phyloP scores from a whole-genome alignment of 805 yeast species.

The Wickerhamiella spandovensis region DNA sequence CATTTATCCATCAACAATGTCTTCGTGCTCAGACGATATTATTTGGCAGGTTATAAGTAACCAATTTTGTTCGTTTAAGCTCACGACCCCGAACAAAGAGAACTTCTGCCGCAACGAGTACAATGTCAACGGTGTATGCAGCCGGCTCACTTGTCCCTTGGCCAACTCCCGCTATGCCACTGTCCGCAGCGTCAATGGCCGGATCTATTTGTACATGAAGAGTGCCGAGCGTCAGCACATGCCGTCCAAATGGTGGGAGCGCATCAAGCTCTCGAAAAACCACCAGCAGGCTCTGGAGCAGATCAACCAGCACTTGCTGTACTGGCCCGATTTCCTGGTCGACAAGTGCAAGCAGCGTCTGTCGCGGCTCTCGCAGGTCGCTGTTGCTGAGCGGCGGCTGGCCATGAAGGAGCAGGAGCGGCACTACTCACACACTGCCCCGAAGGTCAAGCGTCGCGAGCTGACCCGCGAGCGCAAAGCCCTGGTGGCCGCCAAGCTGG shows the following conservation, averaged over 20 bases:
- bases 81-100: slow-evolving; percentile 79
- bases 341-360: slow-evolving; percentile 95
- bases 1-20: slow-evolving; percentile 7
- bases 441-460: slow-evolving; percentile 91
- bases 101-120: slow-evolving; percentile 92
- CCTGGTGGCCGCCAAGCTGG: slow-evolving; percentile 89
- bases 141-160: slow-evolving; percentile 87
- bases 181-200: slow-evolving; percentile 25
- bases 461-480: slow-evolving; percentile 93
- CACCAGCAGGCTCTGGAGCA: slow-evolving; percentile 79
- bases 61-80: slow-evolving; percentile 88
- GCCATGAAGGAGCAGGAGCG: slow-evolving; percentile 87
- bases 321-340: slow-evolving; percentile 85
- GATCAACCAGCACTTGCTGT: slow-evolving; percentile 70
- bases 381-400: slow-evolving; percentile 85
- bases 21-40: slow-evolving; percentile 50
- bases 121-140: slow-evolving; percentile 89
- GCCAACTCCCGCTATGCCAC: slow-evolving; percentile 45
- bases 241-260: slow-evolving; percentile 90
- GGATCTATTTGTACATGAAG: slow-evolving; percentile 57
- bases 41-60: slow-evolving; percentile 96
- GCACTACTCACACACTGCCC: slow-evolving; percentile 82
- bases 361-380: slow-evolving; percentile 88
- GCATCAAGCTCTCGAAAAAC: slow-evolving; percentile 79
- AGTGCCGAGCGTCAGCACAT: slow-evolving; percentile 96